Evolutionary conservation across 2,329 filamentous ascomycete species (phyloP).

Genomic region (Fusarium haematococcum): DNA sequence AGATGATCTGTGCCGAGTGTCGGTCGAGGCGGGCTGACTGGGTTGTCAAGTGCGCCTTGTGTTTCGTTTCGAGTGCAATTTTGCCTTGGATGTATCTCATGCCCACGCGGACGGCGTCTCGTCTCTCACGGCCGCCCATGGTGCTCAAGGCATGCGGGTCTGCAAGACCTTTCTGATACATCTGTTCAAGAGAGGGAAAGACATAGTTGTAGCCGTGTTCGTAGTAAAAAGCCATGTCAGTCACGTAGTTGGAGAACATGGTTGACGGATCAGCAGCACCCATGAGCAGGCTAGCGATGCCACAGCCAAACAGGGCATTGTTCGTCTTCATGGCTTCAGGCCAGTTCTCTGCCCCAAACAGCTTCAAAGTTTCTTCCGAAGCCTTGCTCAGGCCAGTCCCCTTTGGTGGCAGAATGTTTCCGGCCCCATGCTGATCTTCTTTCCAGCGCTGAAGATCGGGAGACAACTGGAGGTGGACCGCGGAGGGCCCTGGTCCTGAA

Average conservation of each 20-base stretch:
- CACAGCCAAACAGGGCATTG: slow-evolving; percentile 39
- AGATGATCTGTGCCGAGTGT: slow-evolving; percentile 38
- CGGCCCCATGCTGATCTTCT: slow-evolving; percentile 28
- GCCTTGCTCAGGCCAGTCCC: slow-evolving; percentile 32
- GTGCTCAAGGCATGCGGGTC: slow-evolving; percentile 36
- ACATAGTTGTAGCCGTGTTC: slow-evolving; percentile 43
- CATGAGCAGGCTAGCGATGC: slow-evolving; percentile 40
- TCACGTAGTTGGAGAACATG: slow-evolving; percentile 43
- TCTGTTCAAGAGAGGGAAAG: slow-evolving; percentile 35
- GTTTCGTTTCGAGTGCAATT: slow-evolving; percentile 36
- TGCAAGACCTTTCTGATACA: slow-evolving; percentile 28
- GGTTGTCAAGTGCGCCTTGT: slow-evolving; percentile 32
- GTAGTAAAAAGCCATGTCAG: slow-evolving; percentile 41
- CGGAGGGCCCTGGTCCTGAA: slow-evolving; percentile 16
- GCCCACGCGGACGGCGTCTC: slow-evolving; percentile 35
- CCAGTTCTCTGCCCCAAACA: slow-evolving; percentile 34
- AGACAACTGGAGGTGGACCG: slow-evolving; percentile 32
- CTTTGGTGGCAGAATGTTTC: slow-evolving; percentile 37
- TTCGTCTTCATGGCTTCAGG: slow-evolving; percentile 39
- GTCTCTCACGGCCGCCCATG: slow-evolving; percentile 31
- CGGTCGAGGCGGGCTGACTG: slow-evolving; percentile 32
- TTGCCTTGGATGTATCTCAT: slow-evolving; percentile 41
- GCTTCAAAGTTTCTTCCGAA: slow-evolving; percentile 19
- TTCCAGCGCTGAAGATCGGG: slow-evolving; percentile 39
- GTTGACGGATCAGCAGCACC: slow-evolving; percentile 34